Conservation (phyloP, 257 asterid species). For the Paraleonurus japonicus region DNA sequence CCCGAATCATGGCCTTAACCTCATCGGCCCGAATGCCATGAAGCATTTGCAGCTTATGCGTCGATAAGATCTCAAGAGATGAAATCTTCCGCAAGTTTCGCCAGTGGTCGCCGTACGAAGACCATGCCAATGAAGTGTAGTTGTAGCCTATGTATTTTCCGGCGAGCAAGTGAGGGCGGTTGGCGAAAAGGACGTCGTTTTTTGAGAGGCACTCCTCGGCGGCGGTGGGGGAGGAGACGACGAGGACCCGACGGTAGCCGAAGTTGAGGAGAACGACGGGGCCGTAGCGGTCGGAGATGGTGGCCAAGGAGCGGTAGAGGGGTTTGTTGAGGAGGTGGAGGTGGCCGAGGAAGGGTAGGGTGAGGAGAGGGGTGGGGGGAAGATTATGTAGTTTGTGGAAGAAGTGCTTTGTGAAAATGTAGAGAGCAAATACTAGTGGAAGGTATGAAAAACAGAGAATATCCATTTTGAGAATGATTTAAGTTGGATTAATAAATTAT, state of each 20-base stretch:
- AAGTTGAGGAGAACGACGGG: conserved; percentile 52
- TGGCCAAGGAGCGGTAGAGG: conserved; percentile 49
- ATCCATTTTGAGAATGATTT: too few species aligned
- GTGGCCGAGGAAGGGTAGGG: conserved; percentile 61
- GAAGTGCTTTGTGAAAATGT: conserved; percentile 46
- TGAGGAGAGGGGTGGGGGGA: conserved; percentile 59
- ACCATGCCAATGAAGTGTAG: conserved; percentile 48
- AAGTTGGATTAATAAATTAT: too few species aligned
- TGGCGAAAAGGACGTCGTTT: conserved; percentile 56
- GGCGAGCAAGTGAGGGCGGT: conserved; percentile 53
- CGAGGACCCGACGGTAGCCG: conserved; percentile 65
- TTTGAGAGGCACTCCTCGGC: conserved; percentile 65
- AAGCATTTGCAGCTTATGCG: conserved; percentile 52
- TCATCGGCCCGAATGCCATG: conserved; percentile 56
- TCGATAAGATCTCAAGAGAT: conserved; percentile 50
- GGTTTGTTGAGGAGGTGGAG: conserved; percentile 60
- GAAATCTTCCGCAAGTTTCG: conserved; percentile 54
- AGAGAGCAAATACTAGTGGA: conserved; percentile 32
- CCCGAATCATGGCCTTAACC: conserved; percentile 38
- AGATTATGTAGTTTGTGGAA: conserved; percentile 35
- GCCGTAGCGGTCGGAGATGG: conserved; percentile 50
- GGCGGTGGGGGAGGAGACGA: conserved; percentile 63
- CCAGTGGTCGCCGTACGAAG: conserved; percentile 67
- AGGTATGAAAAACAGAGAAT: conserved; percentile 16
- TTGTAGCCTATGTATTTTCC: conserved; percentile 55